Percentiles rank a stretch among this genome's conserved stretches.
phyloP scores from a whole-genome alignment of 441 rosid genomes.

The Arabidopsis hybrid region DNA sequence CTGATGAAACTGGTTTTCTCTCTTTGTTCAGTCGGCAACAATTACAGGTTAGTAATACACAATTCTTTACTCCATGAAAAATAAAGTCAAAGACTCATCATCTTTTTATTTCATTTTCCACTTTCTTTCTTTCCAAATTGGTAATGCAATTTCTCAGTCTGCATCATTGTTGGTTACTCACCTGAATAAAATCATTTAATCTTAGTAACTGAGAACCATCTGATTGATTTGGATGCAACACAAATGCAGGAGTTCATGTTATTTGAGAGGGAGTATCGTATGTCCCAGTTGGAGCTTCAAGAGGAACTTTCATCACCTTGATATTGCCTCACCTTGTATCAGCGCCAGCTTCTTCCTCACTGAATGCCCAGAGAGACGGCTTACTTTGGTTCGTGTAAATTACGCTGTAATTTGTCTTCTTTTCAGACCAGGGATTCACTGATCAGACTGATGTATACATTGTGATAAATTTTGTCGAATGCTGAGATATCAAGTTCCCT shows the following conservation, averaged over 20 bases:
- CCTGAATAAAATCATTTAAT: background rate
- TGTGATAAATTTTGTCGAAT: constrained; percentile 5
- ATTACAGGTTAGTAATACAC: constrained; percentile 64
- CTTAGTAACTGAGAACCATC: constrained; percentile 10
- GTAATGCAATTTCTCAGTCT: constrained; percentile 4
- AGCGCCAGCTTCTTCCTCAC: background rate
- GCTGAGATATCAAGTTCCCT: constrained; percentile 26
- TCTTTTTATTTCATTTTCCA: background rate
- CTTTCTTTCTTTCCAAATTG: background rate
- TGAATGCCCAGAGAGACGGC: background rate
- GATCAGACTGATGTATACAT: constrained; percentile 25
- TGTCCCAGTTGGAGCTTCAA: constrained; percentile 76
- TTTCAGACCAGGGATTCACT: constrained; percentile 15
- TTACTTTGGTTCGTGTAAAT: constrained; percentile 23
- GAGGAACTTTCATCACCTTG: constrained; percentile 53
- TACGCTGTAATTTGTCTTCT: background rate
- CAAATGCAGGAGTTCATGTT: constrained; percentile 79
- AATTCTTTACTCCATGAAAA: constrained; percentile 3
- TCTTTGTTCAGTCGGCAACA: constrained; percentile 93
- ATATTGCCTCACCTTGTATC: constrained; percentile 27
- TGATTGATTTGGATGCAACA: constrained; percentile 34
- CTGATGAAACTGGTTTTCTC: constrained; percentile 73
- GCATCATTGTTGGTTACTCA: background rate
- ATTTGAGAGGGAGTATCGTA: constrained; percentile 86
- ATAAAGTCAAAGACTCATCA: background rate